Evolutionary conservation across 2,329 filamentous ascomycete species (phyloP).

Genomic region (Coniochaeta sp.): DNA sequence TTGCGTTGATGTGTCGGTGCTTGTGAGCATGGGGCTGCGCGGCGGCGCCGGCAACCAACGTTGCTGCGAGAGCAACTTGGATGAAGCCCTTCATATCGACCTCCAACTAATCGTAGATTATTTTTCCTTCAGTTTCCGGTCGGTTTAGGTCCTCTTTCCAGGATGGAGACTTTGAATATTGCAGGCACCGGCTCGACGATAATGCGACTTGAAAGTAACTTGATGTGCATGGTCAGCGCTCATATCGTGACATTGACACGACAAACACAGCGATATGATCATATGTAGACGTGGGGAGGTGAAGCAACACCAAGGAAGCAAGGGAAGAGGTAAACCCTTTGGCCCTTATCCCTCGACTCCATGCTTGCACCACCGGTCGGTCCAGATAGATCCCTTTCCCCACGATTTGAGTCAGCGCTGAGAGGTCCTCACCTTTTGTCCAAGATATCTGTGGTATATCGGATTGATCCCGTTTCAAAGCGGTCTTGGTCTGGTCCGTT

Average conservation of each 20-base stretch:
- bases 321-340: background rate
- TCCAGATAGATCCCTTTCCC: background rate
- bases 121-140: slow-evolving; percentile 7
- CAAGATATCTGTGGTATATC: background rate
- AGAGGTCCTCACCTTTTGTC: background rate
- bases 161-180: background rate
- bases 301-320: background rate
- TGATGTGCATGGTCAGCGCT: background rate
- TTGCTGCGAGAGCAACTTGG: slow-evolving; percentile 43
- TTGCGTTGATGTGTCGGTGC: slow-evolving; percentile 47
- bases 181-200: background rate
- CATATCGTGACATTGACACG: background rate
- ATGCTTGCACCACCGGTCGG: background rate
- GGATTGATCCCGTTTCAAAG: background rate
- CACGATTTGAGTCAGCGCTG: background rate
- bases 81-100: slow-evolving; percentile 42
- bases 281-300: background rate
- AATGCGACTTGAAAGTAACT: background rate
- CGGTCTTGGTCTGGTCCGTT: background rate
- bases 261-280: background rate
- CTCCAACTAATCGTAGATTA: slow-evolving; percentile 9
- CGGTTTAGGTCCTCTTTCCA: background rate
- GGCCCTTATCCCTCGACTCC: background rate
- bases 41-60: slow-evolving; percentile 41
- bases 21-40: slow-evolving; percentile 53